Base-by-base conservation (phyloP, 371 early-diverging fungal species). In the Syncephalastrum monosporum region DNA sequence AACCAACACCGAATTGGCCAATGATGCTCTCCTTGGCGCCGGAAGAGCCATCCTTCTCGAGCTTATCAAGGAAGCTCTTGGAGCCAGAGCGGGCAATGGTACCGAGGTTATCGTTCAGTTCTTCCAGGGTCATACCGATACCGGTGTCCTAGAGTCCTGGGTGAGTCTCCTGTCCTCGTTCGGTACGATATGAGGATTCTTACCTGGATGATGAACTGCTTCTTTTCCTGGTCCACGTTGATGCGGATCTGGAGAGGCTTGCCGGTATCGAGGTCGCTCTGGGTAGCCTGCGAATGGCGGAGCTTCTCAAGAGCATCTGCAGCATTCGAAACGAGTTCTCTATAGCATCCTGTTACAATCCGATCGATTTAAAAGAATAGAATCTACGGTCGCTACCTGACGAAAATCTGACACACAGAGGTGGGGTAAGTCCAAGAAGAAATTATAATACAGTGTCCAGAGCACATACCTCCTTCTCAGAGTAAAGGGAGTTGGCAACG, bases 221-320 rank as follows among this genome's bases (percentile, higher is more conserved):
- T 84, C 46, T 82, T 76, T 15, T 83, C 89, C 61, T 77, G 69
- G 69, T 96, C 89, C 6, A 91, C 80, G 0, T 79, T 69, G 55
- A 97, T 88, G 41, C 77, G 77, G 68, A 97, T 94, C 54, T 91
- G 91, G 41, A 96, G 81, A 15, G 91, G 90, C 25, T 81, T 77
- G 46, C 80, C 84, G 33, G 72, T 70, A 47, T 77, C 81, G 10
- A 85, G 70, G 7, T 76, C 80, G 15, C 69, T 59, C 53, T 86
- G 72, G 10, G 83, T 83, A 17, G 91, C 62, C 47, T 91, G 89
- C 19, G 76, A 62, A 71, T 91, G 91, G 41, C 95, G 89, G 55
- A 98, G 83, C 81, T 99, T 99, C 77, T 99, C 98, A 44, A 95
- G 75, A 13, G 99, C 99, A 83, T 99, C 99, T n/a, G 95, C 90